Percentiles rank a stretch among this genome's conserved stretches.
Evolutionary conservation across 768 basidiomycete genomes (phyloP).

Genomic region (Lenzites betulinus): DNA sequence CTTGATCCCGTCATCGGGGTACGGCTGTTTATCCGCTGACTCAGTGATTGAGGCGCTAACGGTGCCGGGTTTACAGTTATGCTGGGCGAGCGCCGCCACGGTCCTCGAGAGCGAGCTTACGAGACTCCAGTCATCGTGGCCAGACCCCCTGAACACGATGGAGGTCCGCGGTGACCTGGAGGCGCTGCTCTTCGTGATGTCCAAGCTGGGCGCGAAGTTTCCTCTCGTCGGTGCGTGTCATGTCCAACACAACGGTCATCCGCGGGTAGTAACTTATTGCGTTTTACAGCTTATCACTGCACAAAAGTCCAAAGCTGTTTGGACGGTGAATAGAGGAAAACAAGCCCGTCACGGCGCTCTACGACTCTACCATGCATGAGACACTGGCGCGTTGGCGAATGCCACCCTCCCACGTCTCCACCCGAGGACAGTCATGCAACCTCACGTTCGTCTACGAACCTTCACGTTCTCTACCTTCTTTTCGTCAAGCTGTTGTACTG

Average conservation of each 20-base stretch:
- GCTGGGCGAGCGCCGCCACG: slow-evolving; percentile 72
- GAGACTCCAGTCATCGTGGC: slow-evolving; percentile 63
- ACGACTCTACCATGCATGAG: slow-evolving; percentile 15
- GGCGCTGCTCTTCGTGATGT: slow-evolving; percentile 65
- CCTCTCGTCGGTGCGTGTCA: slow-evolving; percentile 51
- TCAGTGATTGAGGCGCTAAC: not conserved
- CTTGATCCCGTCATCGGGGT: slow-evolving; percentile 82
- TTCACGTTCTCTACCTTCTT: slow-evolving; percentile 22
- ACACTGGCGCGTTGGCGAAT: not conserved
- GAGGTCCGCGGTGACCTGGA: slow-evolving; percentile 65
- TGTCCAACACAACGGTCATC: not conserved
- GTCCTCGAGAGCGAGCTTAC: slow-evolving; percentile 68
- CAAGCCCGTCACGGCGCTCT: not conserved
- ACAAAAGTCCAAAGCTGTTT: slow-evolving; percentile 33
- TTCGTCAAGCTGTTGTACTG: slow-evolving; percentile 15
- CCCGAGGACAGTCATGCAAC: slow-evolving; percentile 14
- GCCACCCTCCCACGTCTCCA: not conserved
- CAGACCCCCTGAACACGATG: slow-evolving; percentile 49
- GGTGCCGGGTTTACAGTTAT: slow-evolving; percentile 46
- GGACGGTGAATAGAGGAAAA: slow-evolving; percentile 25
- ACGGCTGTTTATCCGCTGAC: slow-evolving; percentile 31
- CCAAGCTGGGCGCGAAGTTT: slow-evolving; percentile 56
- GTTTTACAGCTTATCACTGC: slow-evolving; percentile 28
- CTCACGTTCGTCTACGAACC: slow-evolving; percentile 27
- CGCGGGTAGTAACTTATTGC: no score